phyloP scores from a whole-genome alignment of 1,139 yeast species.

The Casaregolazyma lundiana region DNA sequence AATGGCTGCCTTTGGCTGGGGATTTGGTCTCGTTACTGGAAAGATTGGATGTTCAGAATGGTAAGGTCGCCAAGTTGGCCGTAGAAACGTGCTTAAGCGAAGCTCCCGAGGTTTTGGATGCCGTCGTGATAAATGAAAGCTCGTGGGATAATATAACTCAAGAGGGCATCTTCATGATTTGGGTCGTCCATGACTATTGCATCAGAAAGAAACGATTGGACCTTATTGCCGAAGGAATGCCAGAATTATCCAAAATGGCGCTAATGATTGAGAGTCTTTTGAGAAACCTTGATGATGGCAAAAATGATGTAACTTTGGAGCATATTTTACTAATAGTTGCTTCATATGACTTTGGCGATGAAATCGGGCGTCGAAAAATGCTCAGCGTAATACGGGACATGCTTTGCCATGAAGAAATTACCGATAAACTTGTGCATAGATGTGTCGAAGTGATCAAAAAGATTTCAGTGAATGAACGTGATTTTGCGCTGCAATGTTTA shows the following conservation, averaged over 20 bases:
- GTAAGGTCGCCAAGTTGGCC: constrained; percentile 55
- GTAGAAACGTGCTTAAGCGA: constrained; percentile 57
- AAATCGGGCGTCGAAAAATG: constrained; percentile 82
- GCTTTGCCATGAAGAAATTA: constrained; percentile 36
- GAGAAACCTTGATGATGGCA: constrained; percentile 42
- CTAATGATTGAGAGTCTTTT: constrained; percentile 52
- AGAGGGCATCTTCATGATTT: constrained; percentile 68
- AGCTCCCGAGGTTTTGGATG: constrained; percentile 57
- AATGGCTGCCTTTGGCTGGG: constrained; percentile 68
- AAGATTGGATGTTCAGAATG: constrained; percentile 60
- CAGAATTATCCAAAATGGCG: constrained; percentile 75
- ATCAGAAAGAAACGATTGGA: constrained; percentile 43
- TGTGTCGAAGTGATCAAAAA: constrained; percentile 64
- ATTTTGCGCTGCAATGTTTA: constrained; percentile 77
- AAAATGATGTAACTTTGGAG: constrained; percentile 61
- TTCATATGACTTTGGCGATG: constrained; percentile 84
- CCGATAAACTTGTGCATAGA: constrained; percentile 51
- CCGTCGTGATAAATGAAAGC: constrained; percentile 50
- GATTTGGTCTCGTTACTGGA: constrained; percentile 68
- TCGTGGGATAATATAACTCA: constrained; percentile 70
- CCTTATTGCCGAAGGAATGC: constrained; percentile 67
- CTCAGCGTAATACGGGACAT: constrained; percentile 58
- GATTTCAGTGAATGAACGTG: constrained; percentile 73
- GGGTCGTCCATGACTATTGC: constrained; percentile 66
- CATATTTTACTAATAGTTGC: constrained; percentile 67